Base-by-base conservation (phyloP, 2,329 filamentous ascomycete species). In the Huntiella savannae region DNA sequence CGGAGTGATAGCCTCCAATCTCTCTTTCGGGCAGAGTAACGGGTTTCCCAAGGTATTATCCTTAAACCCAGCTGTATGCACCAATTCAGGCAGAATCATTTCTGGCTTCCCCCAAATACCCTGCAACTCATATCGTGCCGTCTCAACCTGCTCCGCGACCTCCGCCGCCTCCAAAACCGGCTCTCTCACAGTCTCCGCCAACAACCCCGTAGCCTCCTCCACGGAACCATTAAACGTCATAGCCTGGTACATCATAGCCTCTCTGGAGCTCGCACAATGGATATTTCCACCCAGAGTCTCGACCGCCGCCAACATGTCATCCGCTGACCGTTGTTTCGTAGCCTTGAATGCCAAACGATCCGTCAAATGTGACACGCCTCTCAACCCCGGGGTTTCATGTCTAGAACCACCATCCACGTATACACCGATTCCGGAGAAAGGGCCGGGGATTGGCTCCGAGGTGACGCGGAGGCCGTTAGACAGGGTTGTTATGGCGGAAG, bases 91-190 rank as follows among this genome's bases (percentile, higher is more conserved):
- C 50, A 98, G 67, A 54, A 98, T 96, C 47, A 98, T 73, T 57
- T 96, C 88, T 0, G 91, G 87, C 69, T 93, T 96, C 55, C 81
- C 80, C 91, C 91, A 98, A 48, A 98, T 96, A 67, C 96, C 91
- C 17, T 77, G 77, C 60, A 98, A 91, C 64, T 98, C 91, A 59
- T 96, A 98, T 45, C 87, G 77, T 6, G 88, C 91, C 5, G 88
- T 96, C 58, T 82, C 77, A 16, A 98, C 68, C 64, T 98, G 91
- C 59, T 86, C 77, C 15, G 71, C 64, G 1, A 98, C 82, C 62
- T 98, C 91, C 15, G 83, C 76, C 19, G 92, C 81, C 6, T 84
- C 92, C 53, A 96, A 80, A 47, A 71, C 62, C 4, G 91, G 85
- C 53, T 92, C 75, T 49, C 85, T 80, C 52, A 98, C 92, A 32